Evolutionary conservation across 1,284 basidiomycete species (phyloP).

Genomic region (Termitomyces sp.): DNA sequence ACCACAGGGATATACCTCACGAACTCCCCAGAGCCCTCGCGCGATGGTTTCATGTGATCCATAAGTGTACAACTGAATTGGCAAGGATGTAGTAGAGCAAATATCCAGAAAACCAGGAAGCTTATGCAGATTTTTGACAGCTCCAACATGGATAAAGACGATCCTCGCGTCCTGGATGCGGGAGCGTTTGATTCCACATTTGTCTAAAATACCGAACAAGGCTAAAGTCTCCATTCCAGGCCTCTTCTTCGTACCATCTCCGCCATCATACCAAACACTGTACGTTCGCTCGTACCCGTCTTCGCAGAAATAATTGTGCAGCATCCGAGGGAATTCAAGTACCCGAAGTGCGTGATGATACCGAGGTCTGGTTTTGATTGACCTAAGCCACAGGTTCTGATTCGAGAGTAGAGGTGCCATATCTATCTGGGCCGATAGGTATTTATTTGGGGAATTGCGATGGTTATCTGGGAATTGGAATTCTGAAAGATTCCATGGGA

Average conservation of each 20-base stretch:
- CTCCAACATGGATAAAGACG: constrained; percentile 59
- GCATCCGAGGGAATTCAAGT: constrained; percentile 37
- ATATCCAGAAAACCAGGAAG: constrained; percentile 44
- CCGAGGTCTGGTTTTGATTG: constrained; percentile 20
- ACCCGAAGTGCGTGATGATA: constrained; percentile 40
- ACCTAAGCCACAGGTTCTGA: constrained; percentile 14
- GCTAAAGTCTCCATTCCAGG: constrained; percentile 37
- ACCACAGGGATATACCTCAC: constrained; percentile 67
- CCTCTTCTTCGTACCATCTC: constrained; percentile 22
- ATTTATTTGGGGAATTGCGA: constrained; percentile 12
- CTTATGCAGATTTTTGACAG: constrained; percentile 41
- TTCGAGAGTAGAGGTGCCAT: constrained; percentile 14
- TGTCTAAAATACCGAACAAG: constrained; percentile 40
- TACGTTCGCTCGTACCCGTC: constrained; percentile 22
- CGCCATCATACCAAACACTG: constrained; percentile 29
- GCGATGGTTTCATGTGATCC: constrained; percentile 51
- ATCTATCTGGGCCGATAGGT: background rate
- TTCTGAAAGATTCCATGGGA: constrained; percentile 40
- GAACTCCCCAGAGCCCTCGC: constrained; percentile 48
- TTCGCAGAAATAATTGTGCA: constrained; percentile 37
- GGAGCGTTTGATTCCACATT: constrained; percentile 24
- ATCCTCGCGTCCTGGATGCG: constrained; percentile 35
- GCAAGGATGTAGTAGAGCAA: constrained; percentile 30
- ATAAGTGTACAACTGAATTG: constrained; percentile 57
- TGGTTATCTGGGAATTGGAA: constrained; percentile 16